phyloP scores from a whole-genome alignment of 495 filamentous ascomycete species.

The Monascus purpureus region DNA sequence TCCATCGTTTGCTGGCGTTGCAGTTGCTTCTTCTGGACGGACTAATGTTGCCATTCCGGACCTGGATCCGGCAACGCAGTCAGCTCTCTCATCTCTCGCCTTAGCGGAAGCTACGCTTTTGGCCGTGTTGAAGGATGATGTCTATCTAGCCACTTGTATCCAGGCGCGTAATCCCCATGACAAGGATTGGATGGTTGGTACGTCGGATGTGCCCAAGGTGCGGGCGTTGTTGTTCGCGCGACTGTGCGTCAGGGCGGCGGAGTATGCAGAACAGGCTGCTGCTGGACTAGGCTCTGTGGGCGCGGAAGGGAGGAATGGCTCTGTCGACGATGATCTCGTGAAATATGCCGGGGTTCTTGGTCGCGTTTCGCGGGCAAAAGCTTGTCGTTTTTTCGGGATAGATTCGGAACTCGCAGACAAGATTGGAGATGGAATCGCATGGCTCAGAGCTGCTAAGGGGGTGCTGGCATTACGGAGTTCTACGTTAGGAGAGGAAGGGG shows the following conservation, averaged over 20 bases:
- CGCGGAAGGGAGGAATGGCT: slow-evolving; percentile 8
- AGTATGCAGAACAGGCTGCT: slow-evolving; percentile 37
- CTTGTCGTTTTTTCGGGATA: slow-evolving; percentile 79
- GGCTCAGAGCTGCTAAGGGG: slow-evolving; percentile 58
- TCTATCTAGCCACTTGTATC: slow-evolving; percentile 66
- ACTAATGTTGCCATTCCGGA: slow-evolving; percentile 29
- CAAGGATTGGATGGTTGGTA: slow-evolving; percentile 84
- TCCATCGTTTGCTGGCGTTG: slow-evolving; percentile 10
- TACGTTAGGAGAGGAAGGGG: slow-evolving; percentile 7
- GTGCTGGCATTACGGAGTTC: slow-evolving; percentile 45
- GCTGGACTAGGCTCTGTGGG: slow-evolving; percentile 31
- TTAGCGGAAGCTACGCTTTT: slow-evolving; percentile 81
- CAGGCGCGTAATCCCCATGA: slow-evolving; percentile 65
- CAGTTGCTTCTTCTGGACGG: neutral
- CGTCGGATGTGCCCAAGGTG: slow-evolving; percentile 75
- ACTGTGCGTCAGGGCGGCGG: slow-evolving; percentile 59
- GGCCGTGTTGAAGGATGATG: slow-evolving; percentile 84
- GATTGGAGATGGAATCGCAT: slow-evolving; percentile 70
- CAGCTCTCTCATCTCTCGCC: slow-evolving; percentile 57
- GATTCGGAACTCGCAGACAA: slow-evolving; percentile 73
- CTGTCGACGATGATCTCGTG: slow-evolving; percentile 44
- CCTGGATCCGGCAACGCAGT: slow-evolving; percentile 48
- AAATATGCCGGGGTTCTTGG: slow-evolving; percentile 62
- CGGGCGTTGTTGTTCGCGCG: slow-evolving; percentile 75
- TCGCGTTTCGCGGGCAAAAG: slow-evolving; percentile 60